phyloP scores from a whole-genome alignment of 148 eudicot species.

The Spergularia marina region DNA sequence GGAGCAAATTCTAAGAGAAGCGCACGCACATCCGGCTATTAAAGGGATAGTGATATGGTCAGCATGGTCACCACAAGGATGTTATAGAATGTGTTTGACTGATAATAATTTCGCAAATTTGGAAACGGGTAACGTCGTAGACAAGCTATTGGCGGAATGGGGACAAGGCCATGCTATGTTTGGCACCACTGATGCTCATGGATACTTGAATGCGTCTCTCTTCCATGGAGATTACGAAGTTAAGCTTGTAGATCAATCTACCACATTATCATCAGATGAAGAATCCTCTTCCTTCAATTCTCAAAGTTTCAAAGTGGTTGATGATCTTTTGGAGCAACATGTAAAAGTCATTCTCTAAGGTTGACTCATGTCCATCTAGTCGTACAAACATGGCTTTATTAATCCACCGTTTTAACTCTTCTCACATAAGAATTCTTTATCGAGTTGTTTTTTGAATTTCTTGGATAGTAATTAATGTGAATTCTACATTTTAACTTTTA shows the following conservation, averaged over 20 bases:
- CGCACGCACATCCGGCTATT: constrained; percentile 44
- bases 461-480: too few relatives aligned
- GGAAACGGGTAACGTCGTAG: constrained; percentile 53
- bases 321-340: not conserved
- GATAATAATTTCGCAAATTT: constrained; percentile 47
- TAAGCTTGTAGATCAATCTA: not conserved
- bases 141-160: constrained; percentile 39
- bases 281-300: not conserved
- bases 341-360: not conserved
- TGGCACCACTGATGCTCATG: constrained; percentile 14
- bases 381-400: too few relatives aligned
- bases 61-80: constrained; percentile 27
- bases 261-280: not conserved
- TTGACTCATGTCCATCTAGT: not conserved
- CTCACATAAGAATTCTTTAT: too few relatives aligned
- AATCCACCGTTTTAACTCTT: too few relatives aligned
- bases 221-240: constrained; percentile 12
- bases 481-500: too few relatives aligned
- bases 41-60: constrained; percentile 65
- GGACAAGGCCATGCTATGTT: not conserved
- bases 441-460: too few relatives aligned
- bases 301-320: not conserved
- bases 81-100: constrained; percentile 50
- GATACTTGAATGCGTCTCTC: not conserved
- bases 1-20: constrained; percentile 51